Percentiles rank a stretch among this genome's conserved stretches.
Conservation (phyloP, 2,329 filamentous ascomycete species). For the Keithomyces neogunnii region DNA sequence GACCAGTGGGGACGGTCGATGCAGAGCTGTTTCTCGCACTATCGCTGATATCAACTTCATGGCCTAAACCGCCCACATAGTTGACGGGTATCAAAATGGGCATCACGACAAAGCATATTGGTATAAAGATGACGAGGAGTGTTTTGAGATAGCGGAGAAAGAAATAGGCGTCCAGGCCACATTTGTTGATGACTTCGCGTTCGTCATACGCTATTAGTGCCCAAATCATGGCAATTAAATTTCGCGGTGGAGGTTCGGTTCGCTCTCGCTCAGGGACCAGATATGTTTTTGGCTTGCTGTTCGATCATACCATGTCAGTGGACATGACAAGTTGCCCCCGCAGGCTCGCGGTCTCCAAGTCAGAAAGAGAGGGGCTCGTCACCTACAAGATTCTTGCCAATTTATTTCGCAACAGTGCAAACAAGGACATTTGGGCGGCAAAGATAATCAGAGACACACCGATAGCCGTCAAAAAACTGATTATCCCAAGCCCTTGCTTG, state of each 20-base stretch:
- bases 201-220: slow-evolving; percentile 60
- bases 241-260: slow-evolving; percentile 61
- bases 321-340: neutral
- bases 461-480: slow-evolving; percentile 54
- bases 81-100: slow-evolving; percentile 86
- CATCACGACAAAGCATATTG: slow-evolving; percentile 67
- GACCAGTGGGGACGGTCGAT: slow-evolving; percentile 37
- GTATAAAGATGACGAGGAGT: slow-evolving; percentile 85
- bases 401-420: slow-evolving; percentile 69
- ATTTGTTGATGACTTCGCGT: slow-evolving; percentile 86
- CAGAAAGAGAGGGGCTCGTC: neutral
- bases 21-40: slow-evolving; percentile 7
- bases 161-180: slow-evolving; percentile 93
- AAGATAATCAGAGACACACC: slow-evolving; percentile 55
- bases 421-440: slow-evolving; percentile 56
- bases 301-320: neutral
- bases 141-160: slow-evolving; percentile 77
- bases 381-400: slow-evolving; percentile 74
- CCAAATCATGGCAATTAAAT: slow-evolving; percentile 42
- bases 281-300: slow-evolving; percentile 73
- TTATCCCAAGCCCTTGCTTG: slow-evolving; percentile 32
- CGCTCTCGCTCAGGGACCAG: slow-evolving; percentile 79
- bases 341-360: slow-evolving; percentile 7
- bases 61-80: slow-evolving; percentile 59
- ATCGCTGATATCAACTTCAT: slow-evolving; percentile 33